Percentiles rank a stretch among this genome's conserved stretches.
Evolutionary conservation across 1,284 basidiomycete genomes (phyloP).

Genomic region (Trichosporon inkin): DNA sequence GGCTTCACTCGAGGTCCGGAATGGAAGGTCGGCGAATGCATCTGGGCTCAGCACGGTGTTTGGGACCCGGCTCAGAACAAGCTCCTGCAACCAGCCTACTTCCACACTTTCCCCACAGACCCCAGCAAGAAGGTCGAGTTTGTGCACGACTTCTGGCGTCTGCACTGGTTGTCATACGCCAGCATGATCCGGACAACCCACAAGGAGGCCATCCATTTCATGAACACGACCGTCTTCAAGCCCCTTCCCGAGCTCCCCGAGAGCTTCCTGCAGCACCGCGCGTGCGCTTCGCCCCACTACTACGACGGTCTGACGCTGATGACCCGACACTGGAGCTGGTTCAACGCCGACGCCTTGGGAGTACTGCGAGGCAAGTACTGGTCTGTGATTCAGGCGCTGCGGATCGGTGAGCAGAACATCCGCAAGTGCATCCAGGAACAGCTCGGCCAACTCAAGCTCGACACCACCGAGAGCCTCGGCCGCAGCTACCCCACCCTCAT

Average conservation of each 20-base stretch:
- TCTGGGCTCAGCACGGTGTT: conserved; percentile 90
- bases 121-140: conserved; percentile 53
- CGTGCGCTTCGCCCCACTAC: conserved; percentile 80
- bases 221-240: conserved; percentile 89
- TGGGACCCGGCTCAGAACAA: conserved; percentile 73
- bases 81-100: conserved; percentile 75
- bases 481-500: conserved; percentile 80
- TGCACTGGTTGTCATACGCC: conserved; percentile 68
- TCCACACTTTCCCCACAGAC: conserved; percentile 55
- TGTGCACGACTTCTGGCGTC: conserved; percentile 75
- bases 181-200: conserved; percentile 66
- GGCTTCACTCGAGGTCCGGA: conserved; percentile 71
- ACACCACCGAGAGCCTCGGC: conserved; percentile 57
- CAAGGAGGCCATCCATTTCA: conserved; percentile 80
- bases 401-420: conserved; percentile 75
- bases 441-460: conserved; percentile 69
- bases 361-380: conserved; percentile 80
- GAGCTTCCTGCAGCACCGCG: conserved; percentile 63
- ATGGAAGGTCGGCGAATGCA: conserved; percentile 80
- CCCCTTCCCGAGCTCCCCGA: conserved; percentile 61
- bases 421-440: conserved; percentile 78
- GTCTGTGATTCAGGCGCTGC: conserved; percentile 54
- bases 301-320: conserved; percentile 79
- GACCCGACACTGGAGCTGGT: conserved; percentile 89
- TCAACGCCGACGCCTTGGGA: conserved; percentile 70